These are phyloP conservation scores for Euptelea pleiosperma DNA, from an alignment of 164 flowering plant genomes.

Conservation along the genomic window DNA sequence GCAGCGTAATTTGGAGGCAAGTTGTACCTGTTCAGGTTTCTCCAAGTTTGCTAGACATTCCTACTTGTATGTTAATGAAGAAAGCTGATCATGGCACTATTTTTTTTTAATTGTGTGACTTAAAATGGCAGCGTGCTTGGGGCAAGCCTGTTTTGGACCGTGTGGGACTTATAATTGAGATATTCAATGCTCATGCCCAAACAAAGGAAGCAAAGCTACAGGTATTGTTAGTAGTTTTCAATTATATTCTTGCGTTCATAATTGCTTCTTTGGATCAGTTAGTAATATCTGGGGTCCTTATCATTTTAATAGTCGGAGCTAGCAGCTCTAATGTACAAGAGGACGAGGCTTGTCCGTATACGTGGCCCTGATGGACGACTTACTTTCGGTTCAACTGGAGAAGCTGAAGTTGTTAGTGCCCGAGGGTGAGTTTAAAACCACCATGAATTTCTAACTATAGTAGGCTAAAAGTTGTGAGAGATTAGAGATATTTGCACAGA, in stretches of 20 bases:
- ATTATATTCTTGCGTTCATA: no score
- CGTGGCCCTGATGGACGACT: constrained; percentile 63
- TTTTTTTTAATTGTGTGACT: background rate
- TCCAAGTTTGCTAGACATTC: no score
- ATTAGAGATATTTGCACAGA: no score
- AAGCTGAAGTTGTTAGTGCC: constrained; percentile 91
- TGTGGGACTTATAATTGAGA: constrained; percentile 85
- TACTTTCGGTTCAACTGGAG: constrained; percentile 71
- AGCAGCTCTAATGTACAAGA: constrained; percentile 81
- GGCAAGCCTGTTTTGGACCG: constrained; percentile 79
- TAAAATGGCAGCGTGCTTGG: constrained; percentile 55
- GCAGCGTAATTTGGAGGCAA: constrained; percentile 82
- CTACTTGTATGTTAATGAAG: no score
- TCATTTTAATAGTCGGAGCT: constrained; percentile 56
- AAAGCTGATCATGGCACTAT: background rate
- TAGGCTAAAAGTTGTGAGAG: no score
- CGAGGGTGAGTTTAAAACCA: constrained; percentile 56
- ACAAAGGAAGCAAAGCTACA: constrained; percentile 86
- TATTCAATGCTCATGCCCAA: constrained; percentile 86
- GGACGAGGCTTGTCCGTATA: constrained; percentile 71
- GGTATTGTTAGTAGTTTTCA: constrained; percentile 27
- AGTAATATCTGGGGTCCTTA: constrained; percentile 1
- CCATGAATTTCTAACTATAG: no score
- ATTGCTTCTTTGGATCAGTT: no score
- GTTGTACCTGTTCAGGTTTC: no score